Evolutionary conservation across 495 filamentous ascomycete genomes (phyloP).

Genomic region (Penicillium herquei): DNA sequence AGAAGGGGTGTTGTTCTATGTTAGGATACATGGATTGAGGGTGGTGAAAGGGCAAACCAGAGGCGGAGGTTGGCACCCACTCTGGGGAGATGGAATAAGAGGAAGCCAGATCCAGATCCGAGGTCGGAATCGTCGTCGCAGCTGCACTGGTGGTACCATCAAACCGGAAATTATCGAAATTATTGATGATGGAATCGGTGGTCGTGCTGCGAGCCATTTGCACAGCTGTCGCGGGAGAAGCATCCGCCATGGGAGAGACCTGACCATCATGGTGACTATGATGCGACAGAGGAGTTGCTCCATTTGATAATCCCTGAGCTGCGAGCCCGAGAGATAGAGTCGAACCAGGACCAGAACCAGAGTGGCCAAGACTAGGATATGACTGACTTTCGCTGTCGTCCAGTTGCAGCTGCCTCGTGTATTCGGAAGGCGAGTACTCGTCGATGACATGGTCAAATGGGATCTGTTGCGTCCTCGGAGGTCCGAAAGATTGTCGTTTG

Average conservation of each 20-base stretch:
- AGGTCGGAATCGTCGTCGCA: too few species aligned
- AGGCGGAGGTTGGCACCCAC: conserved; percentile 35
- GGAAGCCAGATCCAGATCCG: conserved; percentile 26
- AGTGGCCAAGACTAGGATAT: background rate
- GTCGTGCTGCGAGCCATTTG: conserved; percentile 49
- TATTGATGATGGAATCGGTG: conserved; percentile 43
- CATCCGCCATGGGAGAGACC: conserved; percentile 20
- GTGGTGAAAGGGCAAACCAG: conserved; percentile 23
- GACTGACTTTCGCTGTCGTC: conserved; percentile 13
- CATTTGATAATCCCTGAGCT: conserved; percentile 25
- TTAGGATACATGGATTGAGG: conserved; percentile 29
- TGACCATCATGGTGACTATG: conserved; percentile 16
- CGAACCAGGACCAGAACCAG: conserved; percentile 14
- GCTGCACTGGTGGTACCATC: conserved; percentile 28
- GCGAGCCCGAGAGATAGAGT: conserved; percentile 32
- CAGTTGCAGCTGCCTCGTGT: conserved; percentile 36
- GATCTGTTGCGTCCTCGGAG: conserved; percentile 22
- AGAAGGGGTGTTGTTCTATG: conserved; percentile 27
- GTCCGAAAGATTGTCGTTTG: conserved; percentile 38
- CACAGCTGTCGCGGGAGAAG: conserved; percentile 21
- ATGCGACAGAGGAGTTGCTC: conserved; percentile 9
- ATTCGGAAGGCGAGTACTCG: conserved; percentile 46
- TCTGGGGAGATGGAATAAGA: conserved; percentile 32
- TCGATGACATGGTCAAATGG: conserved; percentile 36
- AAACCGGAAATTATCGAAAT: conserved; percentile 45